A percentile compares a stretch with the other conserved stretches of the same genome.
Conservation (phyloP, 768 basidiomycete genomes). For the Pleurotus pulmonarius region DNA sequence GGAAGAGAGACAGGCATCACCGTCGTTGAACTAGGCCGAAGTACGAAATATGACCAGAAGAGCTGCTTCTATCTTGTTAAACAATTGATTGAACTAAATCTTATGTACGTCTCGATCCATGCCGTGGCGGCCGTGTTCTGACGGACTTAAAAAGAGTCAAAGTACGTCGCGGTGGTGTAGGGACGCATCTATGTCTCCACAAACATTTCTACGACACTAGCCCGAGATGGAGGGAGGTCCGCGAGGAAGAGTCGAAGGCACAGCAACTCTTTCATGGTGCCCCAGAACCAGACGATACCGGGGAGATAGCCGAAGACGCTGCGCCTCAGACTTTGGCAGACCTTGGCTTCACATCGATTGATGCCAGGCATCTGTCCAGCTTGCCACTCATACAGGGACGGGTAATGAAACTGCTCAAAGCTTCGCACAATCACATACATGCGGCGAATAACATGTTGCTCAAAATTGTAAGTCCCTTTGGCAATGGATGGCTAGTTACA, state of each 20-base stretch:
- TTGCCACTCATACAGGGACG: constrained; percentile 67
- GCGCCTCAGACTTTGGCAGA: constrained; percentile 29
- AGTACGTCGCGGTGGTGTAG: constrained; percentile 72
- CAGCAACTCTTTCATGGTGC: constrained; percentile 19
- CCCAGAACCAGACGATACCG: constrained; percentile 7
- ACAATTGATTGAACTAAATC: constrained; percentile 66
- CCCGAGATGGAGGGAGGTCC: constrained; percentile 72
- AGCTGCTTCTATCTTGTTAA: constrained; percentile 85
- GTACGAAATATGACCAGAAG: constrained; percentile 84
- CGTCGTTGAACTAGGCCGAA: constrained; percentile 71
- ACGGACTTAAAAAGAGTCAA: constrained; percentile 50
- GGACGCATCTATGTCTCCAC: constrained; percentile 77
- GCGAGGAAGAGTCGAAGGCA: constrained; percentile 62
- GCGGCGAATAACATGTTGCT: constrained; percentile 73
- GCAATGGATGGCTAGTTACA: not conserved
- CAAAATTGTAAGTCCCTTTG: constrained; percentile 53
- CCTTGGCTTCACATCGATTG: constrained; percentile 68
- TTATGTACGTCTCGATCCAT: constrained; percentile 50
- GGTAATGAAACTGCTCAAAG: constrained; percentile 67
- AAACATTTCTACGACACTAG: constrained; percentile 79
- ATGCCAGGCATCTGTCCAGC: constrained; percentile 74
- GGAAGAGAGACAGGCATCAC: constrained; percentile 76
- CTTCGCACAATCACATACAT: constrained; percentile 68
- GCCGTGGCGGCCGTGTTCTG: not conserved
- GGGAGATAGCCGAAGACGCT: constrained; percentile 14